These are phyloP conservation scores for Amaranthus palmeri DNA, from an alignment of 148 eudicot species.

Conservation along the genomic window DNA sequence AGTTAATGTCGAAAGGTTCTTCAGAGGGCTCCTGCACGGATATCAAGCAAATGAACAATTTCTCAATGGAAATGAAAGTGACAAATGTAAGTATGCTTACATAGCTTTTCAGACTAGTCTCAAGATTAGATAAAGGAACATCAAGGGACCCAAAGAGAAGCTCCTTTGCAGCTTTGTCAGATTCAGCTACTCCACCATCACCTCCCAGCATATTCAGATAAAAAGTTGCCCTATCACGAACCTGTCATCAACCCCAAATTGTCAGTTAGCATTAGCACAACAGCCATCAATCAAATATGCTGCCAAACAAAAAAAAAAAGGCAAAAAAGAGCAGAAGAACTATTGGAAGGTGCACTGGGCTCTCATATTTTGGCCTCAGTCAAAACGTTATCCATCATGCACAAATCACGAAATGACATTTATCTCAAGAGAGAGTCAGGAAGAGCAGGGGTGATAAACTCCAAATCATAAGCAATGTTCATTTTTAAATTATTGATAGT, in stretches of 20 bases:
- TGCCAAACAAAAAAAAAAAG: background rate
- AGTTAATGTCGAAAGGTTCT: constrained; percentile 71
- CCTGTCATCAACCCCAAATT: constrained; percentile 43
- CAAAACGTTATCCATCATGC: too few species aligned
- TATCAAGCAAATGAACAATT: constrained; percentile 12
- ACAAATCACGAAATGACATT: too few species aligned
- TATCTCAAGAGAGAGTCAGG: too few species aligned
- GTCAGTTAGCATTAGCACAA: background rate
- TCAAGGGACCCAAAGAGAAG: constrained; percentile 89
- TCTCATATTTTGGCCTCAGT: too few species aligned
- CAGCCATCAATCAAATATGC: background rate
- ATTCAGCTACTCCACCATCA: constrained; percentile 75
- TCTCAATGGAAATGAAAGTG: constrained; percentile 1
- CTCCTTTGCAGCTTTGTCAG: constrained; percentile 72
- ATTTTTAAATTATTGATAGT: too few species aligned
- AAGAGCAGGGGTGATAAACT: too few species aligned
- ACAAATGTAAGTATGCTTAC: constrained; percentile 36
- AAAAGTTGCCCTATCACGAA: constrained; percentile 97
- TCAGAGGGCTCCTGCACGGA: constrained; percentile 67
- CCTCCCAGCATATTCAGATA: constrained; percentile 82
- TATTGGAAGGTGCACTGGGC: too few species aligned
- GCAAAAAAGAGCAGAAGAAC: background rate
- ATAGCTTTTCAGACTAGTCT: constrained; percentile 85
- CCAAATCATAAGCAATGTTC: too few species aligned
- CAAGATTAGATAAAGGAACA: constrained; percentile 76